Percentiles rank a stretch among this genome's conserved stretches.
phyloP scores from a whole-genome alignment of 2,329 filamentous ascomycete species.

The Penicillium sp. region DNA sequence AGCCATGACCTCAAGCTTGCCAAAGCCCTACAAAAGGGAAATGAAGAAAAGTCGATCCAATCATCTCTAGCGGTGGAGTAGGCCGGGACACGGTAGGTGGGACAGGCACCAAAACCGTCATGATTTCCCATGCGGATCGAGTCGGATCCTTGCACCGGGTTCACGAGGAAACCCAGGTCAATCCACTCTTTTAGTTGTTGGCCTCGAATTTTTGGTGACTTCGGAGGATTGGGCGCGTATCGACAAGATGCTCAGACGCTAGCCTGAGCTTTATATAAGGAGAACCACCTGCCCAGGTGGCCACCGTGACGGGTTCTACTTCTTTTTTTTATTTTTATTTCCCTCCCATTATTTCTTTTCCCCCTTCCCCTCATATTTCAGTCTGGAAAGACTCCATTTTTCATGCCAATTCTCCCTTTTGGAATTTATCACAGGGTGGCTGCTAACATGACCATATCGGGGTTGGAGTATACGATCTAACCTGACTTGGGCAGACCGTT shows the following conservation, averaged over 20 bases:
- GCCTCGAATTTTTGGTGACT: conserved; percentile 1
- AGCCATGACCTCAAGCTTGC: neutral
- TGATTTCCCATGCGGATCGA: conserved; percentile 26
- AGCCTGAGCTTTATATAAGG: conserved; percentile 27
- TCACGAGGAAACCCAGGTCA: conserved; percentile 12
- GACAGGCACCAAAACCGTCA: conserved; percentile 28
- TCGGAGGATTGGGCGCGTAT: conserved; percentile 22
- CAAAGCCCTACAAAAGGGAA: conserved; percentile 2
- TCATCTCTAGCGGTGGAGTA: conserved; percentile 20
- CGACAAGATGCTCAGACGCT: conserved; percentile 25
- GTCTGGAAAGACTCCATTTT: neutral
- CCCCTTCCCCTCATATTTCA: neutral
- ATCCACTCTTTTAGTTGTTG: conserved; percentile 8
- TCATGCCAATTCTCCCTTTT: neutral
- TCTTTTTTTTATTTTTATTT: conserved; percentile 6
- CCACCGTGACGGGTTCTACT: conserved; percentile 10
- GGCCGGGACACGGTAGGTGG: conserved; percentile 24
- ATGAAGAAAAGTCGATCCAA: conserved; percentile 15
- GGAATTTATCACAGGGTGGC: neutral
- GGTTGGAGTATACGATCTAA: conserved; percentile 24
- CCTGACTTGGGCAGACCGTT: conserved; percentile 27
- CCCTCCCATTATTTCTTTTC: neutral
- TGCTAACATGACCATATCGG: conserved; percentile 2
- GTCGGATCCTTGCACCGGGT: conserved; percentile 26
- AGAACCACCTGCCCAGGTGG: conserved; percentile 16